Evolutionary conservation across 305 asterid genomes (phyloP), one percentile per base, ranked within the genome.

Genomic region (Fraxinus sp.): DNA sequence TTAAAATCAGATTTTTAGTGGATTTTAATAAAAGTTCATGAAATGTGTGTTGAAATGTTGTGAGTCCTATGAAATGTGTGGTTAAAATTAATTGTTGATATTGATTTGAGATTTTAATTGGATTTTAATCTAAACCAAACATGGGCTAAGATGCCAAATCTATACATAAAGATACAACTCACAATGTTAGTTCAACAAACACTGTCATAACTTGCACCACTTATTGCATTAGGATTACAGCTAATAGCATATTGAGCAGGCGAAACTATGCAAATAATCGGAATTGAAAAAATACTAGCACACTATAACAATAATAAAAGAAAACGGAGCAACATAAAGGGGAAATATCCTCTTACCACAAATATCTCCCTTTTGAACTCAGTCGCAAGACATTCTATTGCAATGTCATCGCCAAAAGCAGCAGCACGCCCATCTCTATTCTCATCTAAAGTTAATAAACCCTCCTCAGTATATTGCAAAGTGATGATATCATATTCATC

Each of bases 331-430:
- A n/a, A 0, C 14, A 79, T 8, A 66, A 24, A 52, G 62, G 62
- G 20, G 28, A 36, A 1, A 57, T 11, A 68, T 78, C 76, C 20
- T 62, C 94, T 87, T 88, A 95, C 99, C 97, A 95, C 99, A 86
- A 90, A 95, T 57, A 95, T 89, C 89, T 95, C 98, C 83, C 99
- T 86, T 86, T 92, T 94, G 84, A 92, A 95, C 87, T 95, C 99
- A 0, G 97, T 92, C 1, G 99, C 98, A 18, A 95, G 95, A 82
- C 97, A 95, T 88, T 95, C 98, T 18, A 95, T 95, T 0, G 99
- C 99, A 82, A 95, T 93, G 84, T 95, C 99, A 71, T 95, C 99
- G 18, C 99, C 99, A 37, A 95, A 95, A 39, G 98, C 98, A 83
- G 98, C 98, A 0, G 97, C 97, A 52, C 79, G 97, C 14, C 99